phyloP scores from a whole-genome alignment of 1,139 yeast genomes.

The Candida anutae region DNA sequence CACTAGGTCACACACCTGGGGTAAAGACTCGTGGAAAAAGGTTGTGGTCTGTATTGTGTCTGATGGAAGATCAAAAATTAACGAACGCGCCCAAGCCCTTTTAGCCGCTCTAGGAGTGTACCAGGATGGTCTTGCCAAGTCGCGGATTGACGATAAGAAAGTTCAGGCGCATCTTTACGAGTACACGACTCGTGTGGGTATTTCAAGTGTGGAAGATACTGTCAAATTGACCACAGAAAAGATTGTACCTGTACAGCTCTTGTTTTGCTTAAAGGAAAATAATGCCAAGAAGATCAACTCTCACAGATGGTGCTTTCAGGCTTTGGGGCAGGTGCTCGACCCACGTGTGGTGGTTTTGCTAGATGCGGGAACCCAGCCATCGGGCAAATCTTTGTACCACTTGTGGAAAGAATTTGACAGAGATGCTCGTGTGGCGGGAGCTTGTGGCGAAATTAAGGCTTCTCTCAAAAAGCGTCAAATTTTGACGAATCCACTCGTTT shows the following conservation, averaged over 20 bases:
- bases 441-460: constrained; percentile 45
- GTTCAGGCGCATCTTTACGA: constrained; percentile 43
- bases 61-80: constrained; percentile 43
- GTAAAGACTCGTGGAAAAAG: constrained; percentile 43
- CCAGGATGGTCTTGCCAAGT: constrained; percentile 43
- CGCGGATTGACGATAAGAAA: constrained; percentile 38
- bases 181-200: constrained; percentile 42
- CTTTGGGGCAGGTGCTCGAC: constrained; percentile 36
- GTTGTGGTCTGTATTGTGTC: constrained; percentile 41
- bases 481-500: constrained; percentile 38
- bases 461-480: constrained; percentile 31
- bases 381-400: constrained; percentile 38
- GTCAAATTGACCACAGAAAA: constrained; percentile 42
- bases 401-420: constrained; percentile 43
- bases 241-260: constrained; percentile 41
- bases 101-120: constrained; percentile 43
- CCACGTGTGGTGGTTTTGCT: constrained; percentile 37
- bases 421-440: constrained; percentile 44
- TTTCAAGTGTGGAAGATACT: constrained; percentile 38
- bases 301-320: constrained; percentile 47
- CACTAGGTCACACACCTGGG: constrained; percentile 37
- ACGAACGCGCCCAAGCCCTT: constrained; percentile 41
- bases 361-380: constrained; percentile 44
- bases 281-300: constrained; percentile 43
- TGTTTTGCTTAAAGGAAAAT: constrained; percentile 40